Evolutionary conservation across 1,139 yeast genomes (phyloP).

Genomic region (Yarrowia galli): DNA sequence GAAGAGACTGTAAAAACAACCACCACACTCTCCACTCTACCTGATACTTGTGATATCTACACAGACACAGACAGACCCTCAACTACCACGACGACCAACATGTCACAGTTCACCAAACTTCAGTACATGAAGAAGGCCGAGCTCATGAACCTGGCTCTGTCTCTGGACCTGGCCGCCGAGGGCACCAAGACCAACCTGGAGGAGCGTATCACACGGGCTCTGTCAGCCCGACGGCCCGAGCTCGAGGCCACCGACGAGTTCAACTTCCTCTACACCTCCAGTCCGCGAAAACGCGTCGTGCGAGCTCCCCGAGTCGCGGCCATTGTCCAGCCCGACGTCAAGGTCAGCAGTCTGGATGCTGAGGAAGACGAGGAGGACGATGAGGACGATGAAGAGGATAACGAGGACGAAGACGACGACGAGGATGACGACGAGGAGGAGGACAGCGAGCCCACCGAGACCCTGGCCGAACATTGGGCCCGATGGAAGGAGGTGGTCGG

Average conservation of each 20-base stretch:
- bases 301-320: conserved; percentile 24
- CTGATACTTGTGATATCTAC: neutral
- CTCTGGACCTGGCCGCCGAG: conserved; percentile 48
- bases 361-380: conserved; percentile 40
- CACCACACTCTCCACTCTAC: no score
- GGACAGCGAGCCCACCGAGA: conserved; percentile 40
- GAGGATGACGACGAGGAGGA: conserved; percentile 41
- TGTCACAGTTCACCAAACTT: conserved; percentile 40
- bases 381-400: conserved; percentile 40
- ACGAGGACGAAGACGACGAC: conserved; percentile 41
- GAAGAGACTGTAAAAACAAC: no score
- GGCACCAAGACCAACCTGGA: conserved; percentile 47
- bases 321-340: conserved; percentile 34
- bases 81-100: neutral
- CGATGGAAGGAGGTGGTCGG: conserved; percentile 39
- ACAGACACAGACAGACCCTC: neutral
- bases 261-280: conserved; percentile 42
- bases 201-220: conserved; percentile 44
- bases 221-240: conserved; percentile 41
- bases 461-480: conserved; percentile 37
- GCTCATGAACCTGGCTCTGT: conserved; percentile 51
- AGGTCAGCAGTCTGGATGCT: conserved; percentile 11
- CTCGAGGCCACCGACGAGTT: conserved; percentile 42
- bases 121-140: conserved; percentile 50
- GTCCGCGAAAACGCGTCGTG: conserved; percentile 46